Percentiles rank a stretch among this genome's conserved stretches.
phyloP scores from a whole-genome alignment of 2,329 filamentous ascomycete genomes.

The Arthrobotrys conoides region DNA sequence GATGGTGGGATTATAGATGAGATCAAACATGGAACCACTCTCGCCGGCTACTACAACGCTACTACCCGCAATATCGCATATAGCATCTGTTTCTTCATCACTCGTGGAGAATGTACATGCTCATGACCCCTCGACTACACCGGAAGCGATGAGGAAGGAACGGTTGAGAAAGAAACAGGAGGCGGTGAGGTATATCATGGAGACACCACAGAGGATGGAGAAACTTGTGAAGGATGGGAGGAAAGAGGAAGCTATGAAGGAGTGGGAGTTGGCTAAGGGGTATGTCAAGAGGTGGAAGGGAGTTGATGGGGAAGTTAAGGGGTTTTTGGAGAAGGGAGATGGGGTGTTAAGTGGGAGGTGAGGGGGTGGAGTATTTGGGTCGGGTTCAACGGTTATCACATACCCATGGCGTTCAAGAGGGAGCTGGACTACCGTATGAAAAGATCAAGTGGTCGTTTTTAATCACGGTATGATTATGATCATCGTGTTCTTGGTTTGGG shows the following conservation, averaged over 20 bases:
- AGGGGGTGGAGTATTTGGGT: background rate
- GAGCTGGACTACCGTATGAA: background rate
- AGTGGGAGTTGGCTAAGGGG: constrained; percentile 72
- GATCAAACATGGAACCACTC: constrained; percentile 83
- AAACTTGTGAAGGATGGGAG: constrained; percentile 74
- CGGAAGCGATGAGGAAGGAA: constrained; percentile 64
- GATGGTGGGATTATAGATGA: constrained; percentile 72
- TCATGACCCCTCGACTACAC: constrained; percentile 68
- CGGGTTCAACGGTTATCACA: background rate
- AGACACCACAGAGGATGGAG: constrained; percentile 74
- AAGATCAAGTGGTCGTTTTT: background rate
- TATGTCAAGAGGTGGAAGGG: constrained; percentile 72
- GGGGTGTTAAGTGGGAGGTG: constrained; percentile 11
- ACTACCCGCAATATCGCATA: constrained; percentile 80
- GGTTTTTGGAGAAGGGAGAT: constrained; percentile 38
- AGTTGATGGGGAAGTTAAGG: constrained; percentile 68
- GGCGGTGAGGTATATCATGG: constrained; percentile 76
- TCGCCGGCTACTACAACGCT: constrained; percentile 81
- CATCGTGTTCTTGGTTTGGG: background rate
- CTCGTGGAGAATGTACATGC: constrained; percentile 70
- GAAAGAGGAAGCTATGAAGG: constrained; percentile 73
- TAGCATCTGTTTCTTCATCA: constrained; percentile 71
- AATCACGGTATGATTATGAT: background rate
- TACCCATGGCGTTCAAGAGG: background rate
- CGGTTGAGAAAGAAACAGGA: constrained; percentile 69